A percentile compares a stretch with the other conserved stretches of the same genome.
Evolutionary conservation across 2,329 filamentous ascomycete species (phyloP).

Genomic region (Penicillium olsonii): DNA sequence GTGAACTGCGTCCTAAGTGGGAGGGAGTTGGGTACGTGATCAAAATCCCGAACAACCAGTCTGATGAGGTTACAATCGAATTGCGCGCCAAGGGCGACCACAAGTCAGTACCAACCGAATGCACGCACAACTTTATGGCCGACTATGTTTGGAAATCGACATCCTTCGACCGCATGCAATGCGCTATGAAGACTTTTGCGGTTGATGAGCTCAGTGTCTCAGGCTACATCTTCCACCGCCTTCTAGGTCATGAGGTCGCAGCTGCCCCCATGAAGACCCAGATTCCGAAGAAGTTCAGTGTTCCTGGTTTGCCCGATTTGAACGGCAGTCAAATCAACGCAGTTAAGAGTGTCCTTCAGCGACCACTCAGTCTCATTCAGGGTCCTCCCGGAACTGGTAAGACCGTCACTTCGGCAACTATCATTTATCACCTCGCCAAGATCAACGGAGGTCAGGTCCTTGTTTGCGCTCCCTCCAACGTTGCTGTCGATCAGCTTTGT

Average conservation of each 20-base stretch:
- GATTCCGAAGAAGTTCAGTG: constrained; percentile 95
- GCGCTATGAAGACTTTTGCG: constrained; percentile 98
- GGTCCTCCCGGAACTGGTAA: constrained; percentile 97
- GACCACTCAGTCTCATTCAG: constrained; percentile 92
- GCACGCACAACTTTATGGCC: constrained; percentile 95
- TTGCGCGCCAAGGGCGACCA: constrained; percentile 92
- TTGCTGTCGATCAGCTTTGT: constrained; percentile 96
- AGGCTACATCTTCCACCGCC: constrained; percentile 96
- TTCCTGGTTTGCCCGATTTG: constrained; percentile 88
- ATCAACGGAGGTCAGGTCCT: constrained; percentile 92
- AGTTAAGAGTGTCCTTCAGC: constrained; percentile 91
- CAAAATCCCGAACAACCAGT: constrained; percentile 99
- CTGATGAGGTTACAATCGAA: constrained; percentile 94
- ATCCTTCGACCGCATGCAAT: constrained; percentile 98
- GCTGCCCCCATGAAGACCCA: constrained; percentile 93
- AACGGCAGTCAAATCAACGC: constrained; percentile 96
- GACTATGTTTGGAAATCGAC: constrained; percentile 99
- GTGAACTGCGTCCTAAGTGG: constrained; percentile 88
- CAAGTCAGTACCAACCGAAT: constrained; percentile 92
- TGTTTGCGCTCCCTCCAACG: constrained; percentile 96
- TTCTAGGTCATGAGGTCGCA: constrained; percentile 92
- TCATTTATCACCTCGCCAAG: constrained; percentile 97
- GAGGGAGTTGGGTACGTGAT: constrained; percentile 98
- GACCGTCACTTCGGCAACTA: constrained; percentile 96
- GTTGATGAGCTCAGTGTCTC: constrained; percentile 98